Percentiles rank a stretch among this genome's conserved stretches.
phyloP scores from a whole-genome alignment of 805 yeast species.

The Debaryomyces prosopidis region DNA sequence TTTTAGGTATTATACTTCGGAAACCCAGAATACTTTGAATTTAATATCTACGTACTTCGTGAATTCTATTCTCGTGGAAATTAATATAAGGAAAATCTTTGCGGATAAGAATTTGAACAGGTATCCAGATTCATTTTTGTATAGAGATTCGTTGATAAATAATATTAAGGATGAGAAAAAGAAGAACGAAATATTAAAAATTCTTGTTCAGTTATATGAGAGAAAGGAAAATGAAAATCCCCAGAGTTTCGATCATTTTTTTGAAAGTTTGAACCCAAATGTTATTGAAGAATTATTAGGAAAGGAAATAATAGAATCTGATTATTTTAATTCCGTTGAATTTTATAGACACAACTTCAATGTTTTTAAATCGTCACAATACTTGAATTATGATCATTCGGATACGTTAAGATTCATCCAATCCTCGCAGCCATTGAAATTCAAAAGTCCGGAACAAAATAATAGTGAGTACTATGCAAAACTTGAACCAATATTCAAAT shows the following conservation, averaged over 20 bases:
- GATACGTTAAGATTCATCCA: slow-evolving; percentile 25
- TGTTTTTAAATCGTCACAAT: slow-evolving; percentile 30
- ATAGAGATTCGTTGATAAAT: slow-evolving; percentile 17
- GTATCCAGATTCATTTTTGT: slow-evolving; percentile 8
- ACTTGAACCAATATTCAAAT: slow-evolving; percentile 17
- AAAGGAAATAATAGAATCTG: slow-evolving; percentile 10
- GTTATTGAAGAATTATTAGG: slow-evolving; percentile 10
- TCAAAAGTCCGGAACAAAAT: slow-evolving; percentile 11
- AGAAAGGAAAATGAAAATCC: slow-evolving; percentile 9
- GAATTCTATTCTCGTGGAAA: slow-evolving; percentile 28
- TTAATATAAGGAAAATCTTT: slow-evolving; percentile 24
- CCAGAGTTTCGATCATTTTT: slow-evolving; percentile 12
- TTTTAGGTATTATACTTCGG: slow-evolving; percentile 14
- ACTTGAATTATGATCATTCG: slow-evolving; percentile 31
- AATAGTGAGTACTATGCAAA: slow-evolving; percentile 21
- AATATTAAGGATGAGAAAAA: slow-evolving; percentile 14
- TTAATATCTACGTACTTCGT: slow-evolving; percentile 22
- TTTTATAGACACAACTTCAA: slow-evolving; percentile 23
- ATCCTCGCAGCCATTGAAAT: slow-evolving; percentile 9
- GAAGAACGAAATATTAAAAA: slow-evolving; percentile 18
- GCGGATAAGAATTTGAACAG: slow-evolving; percentile 5
- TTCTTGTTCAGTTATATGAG: slow-evolving; percentile 10
- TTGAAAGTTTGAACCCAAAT: slow-evolving; percentile 11
- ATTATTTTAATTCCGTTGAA: slow-evolving; percentile 22
- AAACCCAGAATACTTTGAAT: slow-evolving; percentile 22